Evolutionary conservation across 192 early-diverging fungal species (phyloP), one percentile per base, ranked within the genome.

Genomic region (Thamnidium elegans): DNA sequence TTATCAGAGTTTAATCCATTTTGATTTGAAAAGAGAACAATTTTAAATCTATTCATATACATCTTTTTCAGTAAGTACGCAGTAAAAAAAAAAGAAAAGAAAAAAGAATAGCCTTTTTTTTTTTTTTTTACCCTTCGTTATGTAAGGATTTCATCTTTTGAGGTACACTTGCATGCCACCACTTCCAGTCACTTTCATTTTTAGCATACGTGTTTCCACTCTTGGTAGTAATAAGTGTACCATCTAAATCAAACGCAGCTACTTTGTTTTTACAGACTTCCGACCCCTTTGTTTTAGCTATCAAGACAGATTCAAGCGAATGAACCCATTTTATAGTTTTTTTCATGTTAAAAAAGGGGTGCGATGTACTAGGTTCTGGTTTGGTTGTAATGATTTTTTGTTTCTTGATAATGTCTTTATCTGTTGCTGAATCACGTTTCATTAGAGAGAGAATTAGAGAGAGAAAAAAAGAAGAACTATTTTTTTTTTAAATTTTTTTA

Each of bases 11-110:
- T 77, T 13, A 90, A 61, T 3, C 85, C 86, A 58, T 78, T 80
- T 72, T 92, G 90, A 68, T 91, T 91, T 1, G 87, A 87, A 48
- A 98, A 79, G 11, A 94, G 78, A 1, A 90, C 81, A 34, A 98
- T 79, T 44, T 84, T 86, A 50, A 75, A 79, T 7, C 87, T 84
- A 48, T n/a, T n/a, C n/a, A n/a, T 55, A 62, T 44, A 74, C 75
- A 65, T n/a, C 45, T 20, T 17, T 52, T 31, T 21, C 45, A 39
- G n/a, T 63, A 30, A 54, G 23, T 21, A 43, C 48, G 75, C 62
- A 68, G n/a, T n/a, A n/a, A n/a, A n/a, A n/a, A n/a, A n/a, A n/a
- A n/a, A n/a, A n/a, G n/a, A n/a, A n/a, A n/a, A n/a, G n/a, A n/a
- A n/a, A n/a, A n/a, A n/a, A n/a, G 53, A 55, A 17, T 78, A 77